Percentiles rank a stretch among this genome's conserved stretches.
Evolutionary conservation across 2,329 filamentous ascomycete genomes (phyloP).

Genomic region (Teratosphaeria viscida): DNA sequence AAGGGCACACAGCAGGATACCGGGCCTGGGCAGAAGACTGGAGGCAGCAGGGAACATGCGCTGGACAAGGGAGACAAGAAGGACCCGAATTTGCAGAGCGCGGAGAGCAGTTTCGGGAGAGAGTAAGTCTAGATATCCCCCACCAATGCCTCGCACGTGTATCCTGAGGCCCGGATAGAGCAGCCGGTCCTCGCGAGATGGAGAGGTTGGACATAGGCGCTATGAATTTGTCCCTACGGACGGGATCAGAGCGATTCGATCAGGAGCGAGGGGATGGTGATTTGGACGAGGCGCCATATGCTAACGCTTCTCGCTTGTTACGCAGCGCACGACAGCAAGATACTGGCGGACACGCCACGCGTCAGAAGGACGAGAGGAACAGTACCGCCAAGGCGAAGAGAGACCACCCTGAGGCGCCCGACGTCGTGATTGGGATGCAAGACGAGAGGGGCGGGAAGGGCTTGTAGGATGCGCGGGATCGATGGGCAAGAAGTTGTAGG

Average conservation of each 20-base stretch:
- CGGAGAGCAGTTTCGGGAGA: slow-evolving; percentile 8
- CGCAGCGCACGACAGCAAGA: slow-evolving; percentile 22
- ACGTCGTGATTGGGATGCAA: slow-evolving; percentile 38
- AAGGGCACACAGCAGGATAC: slow-evolving; percentile 10
- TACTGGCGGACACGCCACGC: slow-evolving; percentile 31
- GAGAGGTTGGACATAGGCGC: not conserved
- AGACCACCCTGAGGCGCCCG: slow-evolving; percentile 38
- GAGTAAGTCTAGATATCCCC: slow-evolving; percentile 9
- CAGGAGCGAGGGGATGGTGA: not conserved
- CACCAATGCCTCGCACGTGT: not conserved
- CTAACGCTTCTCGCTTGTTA: slow-evolving; percentile 1
- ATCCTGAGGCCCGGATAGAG: not conserved
- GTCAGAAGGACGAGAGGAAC: slow-evolving; percentile 27
- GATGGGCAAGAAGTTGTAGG: not conserved
- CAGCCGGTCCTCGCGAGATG: not conserved
- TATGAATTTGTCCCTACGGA: slow-evolving; percentile 2
- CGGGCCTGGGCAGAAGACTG: slow-evolving; percentile 5
- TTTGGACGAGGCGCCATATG: slow-evolving; percentile 3
- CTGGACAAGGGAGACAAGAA: slow-evolving; percentile 13
- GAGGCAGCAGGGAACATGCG: slow-evolving; percentile 14
- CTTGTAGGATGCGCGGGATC: not conserved
- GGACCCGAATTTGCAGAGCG: slow-evolving; percentile 16
- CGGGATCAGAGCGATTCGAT: not conserved
- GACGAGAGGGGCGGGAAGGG: slow-evolving; percentile 40
- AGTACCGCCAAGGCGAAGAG: slow-evolving; percentile 34